Conservation (phyloP, 2,329 filamentous ascomycete genomes). For the Talaromyces amestolkiae region DNA sequence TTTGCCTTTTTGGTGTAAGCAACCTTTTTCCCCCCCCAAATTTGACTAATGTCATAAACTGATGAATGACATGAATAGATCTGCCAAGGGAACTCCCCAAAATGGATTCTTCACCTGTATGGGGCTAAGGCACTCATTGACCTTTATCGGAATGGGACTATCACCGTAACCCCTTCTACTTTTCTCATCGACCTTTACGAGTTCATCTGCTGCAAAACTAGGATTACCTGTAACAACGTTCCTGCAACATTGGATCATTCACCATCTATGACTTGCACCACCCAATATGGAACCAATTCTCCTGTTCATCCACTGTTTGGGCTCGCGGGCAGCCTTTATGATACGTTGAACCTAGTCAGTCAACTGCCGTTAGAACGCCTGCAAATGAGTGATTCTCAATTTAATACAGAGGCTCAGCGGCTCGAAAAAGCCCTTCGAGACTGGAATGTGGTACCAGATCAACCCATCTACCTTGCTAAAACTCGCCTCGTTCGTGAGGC, state of each 20-base stretch:
- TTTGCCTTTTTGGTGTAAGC: background rate
- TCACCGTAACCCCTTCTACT: background rate
- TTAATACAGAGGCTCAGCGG: background rate
- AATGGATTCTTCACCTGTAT: background rate
- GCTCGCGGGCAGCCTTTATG: background rate
- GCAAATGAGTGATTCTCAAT: background rate
- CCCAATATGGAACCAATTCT: background rate
- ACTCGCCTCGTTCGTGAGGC: background rate
- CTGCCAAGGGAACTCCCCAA: background rate
- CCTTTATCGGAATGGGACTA: background rate
- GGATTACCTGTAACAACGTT: background rate
- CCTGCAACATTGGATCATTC: background rate
- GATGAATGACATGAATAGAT: background rate
- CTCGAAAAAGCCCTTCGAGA: background rate
- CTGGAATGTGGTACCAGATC: background rate
- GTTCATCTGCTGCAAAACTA: background rate
- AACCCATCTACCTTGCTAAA: background rate
- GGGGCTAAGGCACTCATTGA: background rate
- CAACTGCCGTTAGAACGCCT: background rate
- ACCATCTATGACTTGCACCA: background rate
- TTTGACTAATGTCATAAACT: background rate
- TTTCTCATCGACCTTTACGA: background rate
- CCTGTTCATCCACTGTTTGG: background rate
- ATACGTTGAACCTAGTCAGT: background rate
- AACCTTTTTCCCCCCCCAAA: no score